These are phyloP conservation scores for Lepidium aucheri DNA, from an alignment of 345 rosid genomes.

Conservation along the genomic window DNA sequence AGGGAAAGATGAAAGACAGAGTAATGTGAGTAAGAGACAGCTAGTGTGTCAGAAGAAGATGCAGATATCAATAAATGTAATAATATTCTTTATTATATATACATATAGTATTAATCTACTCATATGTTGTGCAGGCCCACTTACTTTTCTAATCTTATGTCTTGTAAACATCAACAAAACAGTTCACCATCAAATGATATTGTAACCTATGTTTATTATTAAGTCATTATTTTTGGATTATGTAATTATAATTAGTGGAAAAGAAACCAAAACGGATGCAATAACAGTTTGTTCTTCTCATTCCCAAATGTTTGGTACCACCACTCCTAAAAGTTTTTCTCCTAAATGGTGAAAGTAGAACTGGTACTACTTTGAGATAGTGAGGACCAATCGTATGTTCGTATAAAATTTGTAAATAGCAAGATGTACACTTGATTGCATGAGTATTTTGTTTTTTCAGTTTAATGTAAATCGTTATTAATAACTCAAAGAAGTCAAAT, in stretches of 20 bases:
- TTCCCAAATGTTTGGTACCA: neutral
- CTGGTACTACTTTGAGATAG: neutral
- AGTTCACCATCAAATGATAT: neutral
- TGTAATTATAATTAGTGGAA: neutral
- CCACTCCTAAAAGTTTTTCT: neutral
- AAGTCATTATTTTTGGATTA: neutral
- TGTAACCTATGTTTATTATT: neutral
- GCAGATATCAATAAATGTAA: constrained; percentile 12
- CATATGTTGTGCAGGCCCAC: constrained; percentile 3
- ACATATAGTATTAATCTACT: neutral
- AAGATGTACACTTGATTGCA: neutral
- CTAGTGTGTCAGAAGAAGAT: constrained; percentile 27
- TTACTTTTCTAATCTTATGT: neutral
- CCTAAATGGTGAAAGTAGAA: neutral
- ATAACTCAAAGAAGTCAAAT: no score
- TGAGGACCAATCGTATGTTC: neutral
- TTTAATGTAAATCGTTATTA: no score
- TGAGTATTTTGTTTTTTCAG: no score
- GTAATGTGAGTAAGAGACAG: constrained; percentile 27
- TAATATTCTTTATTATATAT: neutral
- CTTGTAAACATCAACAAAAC: constrained; percentile 5
- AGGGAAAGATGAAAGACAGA: constrained; percentile 27
- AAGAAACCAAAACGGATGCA: neutral
- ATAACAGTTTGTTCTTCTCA: neutral
- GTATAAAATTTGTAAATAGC: neutral